Percentiles rank a stretch among this genome's conserved stretches.
Evolutionary conservation across 1,139 yeast genomes (phyloP).

Genomic region (Saccharomycopsis hybrid): DNA sequence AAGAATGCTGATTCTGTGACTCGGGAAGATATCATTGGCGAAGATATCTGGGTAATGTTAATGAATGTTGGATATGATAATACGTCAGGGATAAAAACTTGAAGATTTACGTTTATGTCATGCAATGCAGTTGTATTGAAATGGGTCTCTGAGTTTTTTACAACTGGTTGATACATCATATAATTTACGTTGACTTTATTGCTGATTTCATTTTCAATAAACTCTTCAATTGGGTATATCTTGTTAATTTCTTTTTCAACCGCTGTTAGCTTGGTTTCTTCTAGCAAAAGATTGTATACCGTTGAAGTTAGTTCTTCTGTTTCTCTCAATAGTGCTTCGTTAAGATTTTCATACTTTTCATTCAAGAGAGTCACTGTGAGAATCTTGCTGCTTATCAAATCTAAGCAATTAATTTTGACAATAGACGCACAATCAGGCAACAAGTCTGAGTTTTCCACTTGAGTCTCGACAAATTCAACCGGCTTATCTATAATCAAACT

Average conservation of each 20-base stretch:
- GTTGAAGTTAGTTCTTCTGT: slow-evolving; percentile 35
- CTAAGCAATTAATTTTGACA: slow-evolving; percentile 52
- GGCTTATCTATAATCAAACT: slow-evolving; percentile 43
- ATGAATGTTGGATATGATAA: slow-evolving; percentile 55
- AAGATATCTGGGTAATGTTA: slow-evolving; percentile 47
- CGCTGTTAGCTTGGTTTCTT: slow-evolving; percentile 46
- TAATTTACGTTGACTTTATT: slow-evolving; percentile 41
- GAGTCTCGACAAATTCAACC: slow-evolving; percentile 37
- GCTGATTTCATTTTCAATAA: slow-evolving; percentile 4
- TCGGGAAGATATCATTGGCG: slow-evolving; percentile 55
- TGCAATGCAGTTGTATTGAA: slow-evolving; percentile 41
- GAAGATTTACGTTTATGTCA: slow-evolving; percentile 38
- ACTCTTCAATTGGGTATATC: slow-evolving; percentile 10
- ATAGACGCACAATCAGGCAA: slow-evolving; percentile 32
- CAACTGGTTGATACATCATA: slow-evolving; percentile 53
- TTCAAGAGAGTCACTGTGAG: slow-evolving; percentile 39
- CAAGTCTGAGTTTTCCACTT: slow-evolving; percentile 28
- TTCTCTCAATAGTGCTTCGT: slow-evolving; percentile 31
- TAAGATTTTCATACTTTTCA: slow-evolving; percentile 31
- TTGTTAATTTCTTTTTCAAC: slow-evolving; percentile 30
- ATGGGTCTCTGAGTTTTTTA: slow-evolving; percentile 45
- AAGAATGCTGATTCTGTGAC: slow-evolving; percentile 45
- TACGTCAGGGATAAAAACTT: slow-evolving; percentile 51
- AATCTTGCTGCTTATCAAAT: slow-evolving; percentile 49
- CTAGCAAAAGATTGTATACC: slow-evolving; percentile 40